Percentiles rank a stretch among this genome's conserved stretches.
These are phyloP conservation scores for Fusarium hostae DNA, from an alignment of 2,329 filamentous ascomycete genomes.

Conservation along the genomic window DNA sequence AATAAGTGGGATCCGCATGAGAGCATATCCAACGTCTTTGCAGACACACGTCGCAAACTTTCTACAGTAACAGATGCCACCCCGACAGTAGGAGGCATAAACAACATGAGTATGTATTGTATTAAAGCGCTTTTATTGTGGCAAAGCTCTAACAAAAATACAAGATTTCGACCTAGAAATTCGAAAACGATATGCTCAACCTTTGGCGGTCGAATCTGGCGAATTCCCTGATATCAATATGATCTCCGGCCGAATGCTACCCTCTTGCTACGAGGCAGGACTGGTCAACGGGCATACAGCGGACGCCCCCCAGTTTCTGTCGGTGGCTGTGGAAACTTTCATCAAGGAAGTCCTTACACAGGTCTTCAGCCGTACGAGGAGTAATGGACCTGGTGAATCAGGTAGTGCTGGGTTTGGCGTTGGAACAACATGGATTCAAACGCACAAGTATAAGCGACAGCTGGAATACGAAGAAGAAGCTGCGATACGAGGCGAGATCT, in stretches of 20 bases:
- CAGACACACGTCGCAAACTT: constrained; percentile 60
- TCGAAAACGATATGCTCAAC: constrained; percentile 71
- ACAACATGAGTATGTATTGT: constrained; percentile 76
- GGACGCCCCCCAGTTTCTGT: constrained; percentile 72
- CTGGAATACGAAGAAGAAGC: constrained; percentile 80
- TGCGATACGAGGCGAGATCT: constrained; percentile 76
- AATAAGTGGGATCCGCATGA: constrained; percentile 66
- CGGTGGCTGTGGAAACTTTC: constrained; percentile 72
- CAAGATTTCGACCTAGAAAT: constrained; percentile 75
- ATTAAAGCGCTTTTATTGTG: background rate
- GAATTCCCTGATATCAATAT: constrained; percentile 74
- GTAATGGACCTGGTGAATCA: constrained; percentile 72
- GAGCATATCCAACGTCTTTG: constrained; percentile 62
- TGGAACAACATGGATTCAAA: constrained; percentile 79
- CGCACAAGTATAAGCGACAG: constrained; percentile 79
- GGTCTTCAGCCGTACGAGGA: constrained; percentile 71
- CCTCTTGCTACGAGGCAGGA: constrained; percentile 74
- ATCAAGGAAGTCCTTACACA: constrained; percentile 73
- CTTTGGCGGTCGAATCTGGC: constrained; percentile 73
- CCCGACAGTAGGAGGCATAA: constrained; percentile 78
- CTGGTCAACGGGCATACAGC: constrained; percentile 67
- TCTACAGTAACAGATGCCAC: constrained; percentile 68
- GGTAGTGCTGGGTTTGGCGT: constrained; percentile 72
- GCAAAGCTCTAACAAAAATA: constrained; percentile 31
- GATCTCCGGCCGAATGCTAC: constrained; percentile 73